Evolutionary conservation across 805 yeast species (phyloP), one percentile per base, ranked within the genome.

Genomic region (Lachancea dasiensis): DNA sequence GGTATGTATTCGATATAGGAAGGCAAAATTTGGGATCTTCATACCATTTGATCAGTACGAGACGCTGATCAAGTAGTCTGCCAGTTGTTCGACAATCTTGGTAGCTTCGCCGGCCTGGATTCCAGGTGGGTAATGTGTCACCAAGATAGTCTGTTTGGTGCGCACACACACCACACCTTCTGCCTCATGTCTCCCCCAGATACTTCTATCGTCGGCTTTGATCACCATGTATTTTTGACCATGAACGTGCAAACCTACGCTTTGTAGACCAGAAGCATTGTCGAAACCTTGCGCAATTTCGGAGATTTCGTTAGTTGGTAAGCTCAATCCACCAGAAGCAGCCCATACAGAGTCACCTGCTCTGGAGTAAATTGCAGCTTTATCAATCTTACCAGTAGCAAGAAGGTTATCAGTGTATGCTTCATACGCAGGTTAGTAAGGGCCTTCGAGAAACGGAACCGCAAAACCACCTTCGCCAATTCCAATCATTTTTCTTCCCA

Each of bases 311-410:
- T 72, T 68, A 8, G 79, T 75, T 31, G 74, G 72, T 50, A 89
- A 73, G 24, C 68, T 59, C 43, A 86, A 75, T 27, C 76, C 75
- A 44, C 82, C 73, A 13, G 92, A 72, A 50, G 79, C 76, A 16
- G 97, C 97, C 98, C 98, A 92, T 37, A 79, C 74, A 15, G 95
- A 75, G 62, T 89, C 95, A 31, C 98, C 98, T 10, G 94, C 95
- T 50, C 84, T 81, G 7, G 97, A 89, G 65, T 84, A 89, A 50
- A 92, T 77, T 28, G 94, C 92, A 23, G 97, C 96, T 62, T 79
- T 79, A 68, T 90, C 97, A 49, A 92, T 72, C 63, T 85, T 86
- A 46, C 86, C 86, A 36, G 97, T 83, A 40, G 81, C 84, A 49
- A 83, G 68, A 51, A 92, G 78, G 68, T 87, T 90, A 62, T 92